phyloP scores from a whole-genome alignment of 305 asterid species.

The Fraxinus angustifolia region DNA sequence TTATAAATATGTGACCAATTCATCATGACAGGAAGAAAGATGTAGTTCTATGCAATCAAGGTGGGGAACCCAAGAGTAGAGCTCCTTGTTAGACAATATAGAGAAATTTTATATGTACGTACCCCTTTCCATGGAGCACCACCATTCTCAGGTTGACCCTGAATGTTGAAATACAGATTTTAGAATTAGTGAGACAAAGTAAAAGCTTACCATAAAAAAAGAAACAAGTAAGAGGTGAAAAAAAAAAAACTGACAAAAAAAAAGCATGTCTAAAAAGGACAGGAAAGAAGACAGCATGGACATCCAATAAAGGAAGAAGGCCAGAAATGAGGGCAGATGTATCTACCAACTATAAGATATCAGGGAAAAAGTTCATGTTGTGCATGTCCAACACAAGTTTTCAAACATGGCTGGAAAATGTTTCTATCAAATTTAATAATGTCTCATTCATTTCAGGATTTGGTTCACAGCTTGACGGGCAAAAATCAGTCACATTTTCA shows the following conservation, averaged over 20 bases:
- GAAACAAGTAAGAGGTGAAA: background rate
- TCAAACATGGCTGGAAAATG: background rate
- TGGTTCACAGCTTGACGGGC: background rate
- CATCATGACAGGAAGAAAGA: background rate
- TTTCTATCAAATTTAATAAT: constrained; percentile 6
- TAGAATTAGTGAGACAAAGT: constrained; percentile 2
- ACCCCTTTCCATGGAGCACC: constrained; percentile 98
- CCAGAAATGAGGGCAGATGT: background rate
- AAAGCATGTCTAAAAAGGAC: background rate
- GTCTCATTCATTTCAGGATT: background rate
- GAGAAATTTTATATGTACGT: constrained; percentile 31
- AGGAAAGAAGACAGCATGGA: background rate
- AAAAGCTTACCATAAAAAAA: constrained; percentile 1
- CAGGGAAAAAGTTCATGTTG: background rate
- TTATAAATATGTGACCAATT: background rate
- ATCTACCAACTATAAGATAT: background rate
- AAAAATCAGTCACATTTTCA: background rate
- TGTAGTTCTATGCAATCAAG: background rate
- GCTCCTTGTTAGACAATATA: constrained; percentile 11
- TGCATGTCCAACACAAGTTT: background rate
- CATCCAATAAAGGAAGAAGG: background rate
- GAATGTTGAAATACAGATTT: constrained; percentile 26
- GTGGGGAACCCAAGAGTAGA: background rate
- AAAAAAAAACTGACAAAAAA: background rate
- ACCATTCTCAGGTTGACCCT: constrained; percentile 83